Conservation (phyloP, 345 rosid genomes). For the Crucihimalaya himalaica region DNA sequence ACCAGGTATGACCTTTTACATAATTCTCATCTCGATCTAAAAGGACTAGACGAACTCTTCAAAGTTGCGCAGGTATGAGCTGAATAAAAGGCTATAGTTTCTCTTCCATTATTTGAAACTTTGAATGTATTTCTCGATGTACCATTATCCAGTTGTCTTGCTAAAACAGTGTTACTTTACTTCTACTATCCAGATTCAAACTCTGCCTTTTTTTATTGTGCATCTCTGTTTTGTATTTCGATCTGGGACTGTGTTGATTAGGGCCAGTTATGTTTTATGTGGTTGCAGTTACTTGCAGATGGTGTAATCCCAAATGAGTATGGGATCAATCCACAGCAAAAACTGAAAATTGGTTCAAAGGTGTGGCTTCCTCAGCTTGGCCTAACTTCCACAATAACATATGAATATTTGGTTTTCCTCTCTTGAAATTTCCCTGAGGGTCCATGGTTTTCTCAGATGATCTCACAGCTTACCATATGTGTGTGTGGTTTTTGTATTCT, state of each 20-base stretch:
- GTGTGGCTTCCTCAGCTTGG: conserved; percentile 47
- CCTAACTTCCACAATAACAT: conserved; percentile 5
- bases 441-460: neutral
- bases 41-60: conserved; percentile 86
- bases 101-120: conserved; percentile 12
- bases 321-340: conserved; percentile 95
- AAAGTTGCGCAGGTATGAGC: conserved; percentile 84
- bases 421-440: neutral
- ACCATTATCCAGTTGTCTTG: neutral
- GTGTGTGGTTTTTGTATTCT: neutral
- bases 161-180: neutral
- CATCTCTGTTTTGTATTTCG: conserved; percentile 15
- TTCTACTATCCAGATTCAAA: neutral
- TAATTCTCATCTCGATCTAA: conserved; percentile 91
- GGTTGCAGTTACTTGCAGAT: conserved; percentile 90
- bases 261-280: conserved; percentile 32
- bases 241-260: conserved; percentile 14
- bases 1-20: conserved; percentile 92
- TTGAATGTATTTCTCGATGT: neutral
- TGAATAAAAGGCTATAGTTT: conserved; percentile 7
- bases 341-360: conserved; percentile 96
- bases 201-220: neutral
- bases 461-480: conserved; percentile 1
- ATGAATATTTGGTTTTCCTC: neutral
- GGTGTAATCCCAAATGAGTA: conserved; percentile 98